Base-by-base conservation (phyloP, 2,329 filamentous ascomycete genomes). In the Diaporthe citrichinensis region DNA sequence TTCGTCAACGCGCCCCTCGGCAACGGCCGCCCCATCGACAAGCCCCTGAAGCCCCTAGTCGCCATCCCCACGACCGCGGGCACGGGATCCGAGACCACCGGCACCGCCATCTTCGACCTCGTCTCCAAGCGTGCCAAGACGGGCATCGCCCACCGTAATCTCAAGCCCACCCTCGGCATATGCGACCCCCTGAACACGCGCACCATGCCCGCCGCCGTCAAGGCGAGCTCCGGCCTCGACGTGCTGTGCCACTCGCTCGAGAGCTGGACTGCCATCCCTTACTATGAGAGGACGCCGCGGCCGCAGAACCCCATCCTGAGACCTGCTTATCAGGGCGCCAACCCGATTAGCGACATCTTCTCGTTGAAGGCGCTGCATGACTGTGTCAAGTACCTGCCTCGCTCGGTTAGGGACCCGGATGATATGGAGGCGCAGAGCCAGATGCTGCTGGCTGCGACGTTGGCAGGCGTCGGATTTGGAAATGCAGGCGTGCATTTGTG, bases 291-390 rank as follows among this genome's bases (percentile, higher is more conserved):
- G 69, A 91, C 89, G 0, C 97, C 97, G 0, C 89, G 96, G 3
- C 97, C 97, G 0, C 86, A 91, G 5, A 98, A 99, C 83, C 97
- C 97, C 0, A 94, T 99, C 79, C 89, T 96, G 76, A 90, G 97
- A 5, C 97, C 97, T 0, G 96, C 97, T 0, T 99, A 99, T 82
- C 97, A 99, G 84, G 97, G 97, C 55, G 95, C 97, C 9, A 99
- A 99, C 83, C 97, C 97, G 3, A 99, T 99, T 80, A 97, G 94
- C 58, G 97, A 99, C 83, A 96, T 99, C 79, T 99, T 99, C 87
- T 97, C 95, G 4, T 89, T 99, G 28, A 93, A 94, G 79, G 96
- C 97, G 0, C 90, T 99, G 8, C 90, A 91, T 41, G 91, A 91
- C 80, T 98, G 96, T 0, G 92, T 98, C 78, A 96, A 98, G 85